Percentiles rank a stretch among this genome's conserved stretches.
These are phyloP conservation scores for Saussurea involucrata DNA, from an alignment of 129 eudicot genomes.

Conservation along the genomic window DNA sequence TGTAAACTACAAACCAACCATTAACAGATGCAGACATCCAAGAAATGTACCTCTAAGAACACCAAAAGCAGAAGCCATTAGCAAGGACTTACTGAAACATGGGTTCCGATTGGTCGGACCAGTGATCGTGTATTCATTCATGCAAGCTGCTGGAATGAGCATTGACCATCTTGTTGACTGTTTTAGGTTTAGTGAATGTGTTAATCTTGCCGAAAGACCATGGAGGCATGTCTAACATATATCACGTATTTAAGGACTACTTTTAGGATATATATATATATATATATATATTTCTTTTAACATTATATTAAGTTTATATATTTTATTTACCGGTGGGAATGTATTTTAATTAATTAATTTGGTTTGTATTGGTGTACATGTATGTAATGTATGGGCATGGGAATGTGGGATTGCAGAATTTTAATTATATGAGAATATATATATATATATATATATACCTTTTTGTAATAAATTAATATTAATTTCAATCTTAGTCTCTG, in stretches of 20 bases:
- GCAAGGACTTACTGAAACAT: constrained; percentile 74
- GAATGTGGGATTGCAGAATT: constrained; percentile 18
- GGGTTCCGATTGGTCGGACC: constrained; percentile 92
- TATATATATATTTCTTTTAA: constrained; percentile 13
- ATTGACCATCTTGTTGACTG: constrained; percentile 97
- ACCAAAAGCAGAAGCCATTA: constrained; percentile 86
- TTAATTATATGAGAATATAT: constrained; percentile 15
- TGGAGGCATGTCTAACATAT: constrained; percentile 92
- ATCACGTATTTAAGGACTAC: constrained; percentile 19
- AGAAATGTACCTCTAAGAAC: constrained; percentile 86
- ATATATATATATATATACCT: too few relatives aligned
- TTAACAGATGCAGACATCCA: constrained; percentile 75
- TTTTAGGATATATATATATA: not conserved
- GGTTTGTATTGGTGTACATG: constrained; percentile 28
- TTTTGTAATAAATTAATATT: not conserved
- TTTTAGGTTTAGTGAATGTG: constrained; percentile 78
- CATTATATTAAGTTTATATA: constrained; percentile 27
- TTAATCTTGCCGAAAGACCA: constrained; percentile 92
- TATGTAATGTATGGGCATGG: constrained; percentile 23
- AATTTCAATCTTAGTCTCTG: not conserved
- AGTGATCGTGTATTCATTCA: constrained; percentile 86
- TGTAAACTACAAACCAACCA: constrained; percentile 77
- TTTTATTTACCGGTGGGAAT: constrained; percentile 14
- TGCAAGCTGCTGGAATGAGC: constrained; percentile 96
- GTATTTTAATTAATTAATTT: not conserved